Base-by-base conservation (phyloP, 2,329 filamentous ascomycete genomes). In the Neonectria sp. region DNA sequence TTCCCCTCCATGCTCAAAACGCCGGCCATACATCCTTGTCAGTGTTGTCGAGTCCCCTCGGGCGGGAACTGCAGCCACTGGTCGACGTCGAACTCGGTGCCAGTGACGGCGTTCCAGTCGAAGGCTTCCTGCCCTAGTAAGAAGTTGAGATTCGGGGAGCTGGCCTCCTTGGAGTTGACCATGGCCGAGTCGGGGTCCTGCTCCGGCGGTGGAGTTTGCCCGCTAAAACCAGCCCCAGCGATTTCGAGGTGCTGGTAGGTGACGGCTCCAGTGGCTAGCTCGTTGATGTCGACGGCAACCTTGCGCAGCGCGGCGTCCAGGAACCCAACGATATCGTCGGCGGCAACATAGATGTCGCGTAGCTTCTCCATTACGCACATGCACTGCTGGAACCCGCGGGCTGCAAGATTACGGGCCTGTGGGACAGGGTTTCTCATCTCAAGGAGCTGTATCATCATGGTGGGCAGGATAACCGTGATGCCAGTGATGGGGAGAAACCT, bases 261-360 rank as follows among this genome's bases (percentile, higher is more conserved):
- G 75, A 81, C 78, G 29, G 73, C 75, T 52, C 77, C 72, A 17
- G 76, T 75, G n/a, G 77, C 73, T 13, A 75, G 77, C 6, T 76
- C 73, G 58, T 81, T 88, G 43, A 94, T 84, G 64, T 93, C 90
- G 69, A 96, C 95, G 65, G 93, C 90, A 8, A 94, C 94, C 83
- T 97, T 96, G 68, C 93, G 91, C 69, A 97, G 92, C 1, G 95
- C 94, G 1, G 94, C 94, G 78, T 97, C 94, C 21, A 98, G 86
- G 83, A 98, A 98, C 2, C 93, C 93, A 1, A 93, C 95, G n/a
- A 94, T 95, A 76, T 96, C 97, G 79, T 98, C 95, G n/a, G 95
- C 95, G 0, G 95, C 95, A 0, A 95, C 91, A 76, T 98, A 98
- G 40, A 95, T 93, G 76, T 97, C 94, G 45, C 94, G 90, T 21